Base-by-base conservation (phyloP, 2,329 filamentous ascomycete species). In the Neospermospora avenae region DNA sequence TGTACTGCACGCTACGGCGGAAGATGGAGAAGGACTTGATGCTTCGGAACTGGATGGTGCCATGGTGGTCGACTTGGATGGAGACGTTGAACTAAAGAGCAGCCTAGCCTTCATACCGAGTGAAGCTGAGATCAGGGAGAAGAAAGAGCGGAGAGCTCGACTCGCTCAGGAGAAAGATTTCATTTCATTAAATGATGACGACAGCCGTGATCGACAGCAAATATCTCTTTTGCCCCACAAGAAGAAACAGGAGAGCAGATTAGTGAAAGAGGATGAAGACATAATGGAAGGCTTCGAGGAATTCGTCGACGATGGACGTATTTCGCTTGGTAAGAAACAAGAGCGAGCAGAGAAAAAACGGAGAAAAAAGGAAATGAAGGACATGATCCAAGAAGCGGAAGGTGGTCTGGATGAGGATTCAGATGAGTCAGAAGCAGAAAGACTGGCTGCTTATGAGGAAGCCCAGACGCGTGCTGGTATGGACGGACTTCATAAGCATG, bases 261-360 rank as follows among this genome's bases (percentile, higher is more conserved):
- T 98, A 1, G 83, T 92, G 5, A 84, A 82, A 44, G 92, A 97
- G 35, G 93, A 98, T 68, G 93, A 98, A 72, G 91, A 98, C 70
- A 82, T 97, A 0, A 90, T 90, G 39, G 95, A 98, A 76, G 93
- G 92, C 0, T 98, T 96, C 68, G 93, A 98, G 62, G 88, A 93
- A 57, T 96, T 90, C 68, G 90, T 95, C 8, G 90, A 95, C 42
- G 91, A 96, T 71, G 91, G 90, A 8, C 84, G 85, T 7, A 84
- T 97, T 10, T 84, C 90, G 1, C 79, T 97, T 0, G 91, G 92
- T 35, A 85, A 82, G 63, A 90, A 89, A 62, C 91, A 91, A 0
- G 90, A 95, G 74, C 84, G 83, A 20, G 90, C 91, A 67, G 87
- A 84, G 0, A 78, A 83, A 52, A 81, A 80, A 56, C 82, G 81